Evolutionary conservation across 768 basidiomycete species (phyloP).

Genomic region (Trametes gibbosa): DNA sequence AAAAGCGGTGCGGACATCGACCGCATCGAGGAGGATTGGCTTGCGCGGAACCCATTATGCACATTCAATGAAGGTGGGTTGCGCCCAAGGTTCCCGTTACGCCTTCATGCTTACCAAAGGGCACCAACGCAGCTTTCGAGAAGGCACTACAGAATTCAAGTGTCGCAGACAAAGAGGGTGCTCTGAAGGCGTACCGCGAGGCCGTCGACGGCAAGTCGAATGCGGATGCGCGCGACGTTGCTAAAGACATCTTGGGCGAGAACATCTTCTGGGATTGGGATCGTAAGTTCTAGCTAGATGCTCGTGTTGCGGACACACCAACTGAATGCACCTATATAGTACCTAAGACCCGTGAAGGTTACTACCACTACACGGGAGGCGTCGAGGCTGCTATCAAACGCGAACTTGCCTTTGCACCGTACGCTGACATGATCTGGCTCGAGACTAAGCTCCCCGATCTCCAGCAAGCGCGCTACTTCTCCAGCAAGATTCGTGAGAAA

Average conservation of each 20-base stretch:
- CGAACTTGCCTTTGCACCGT: conserved; percentile 74
- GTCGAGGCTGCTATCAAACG: conserved; percentile 81
- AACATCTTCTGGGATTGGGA: conserved; percentile 89
- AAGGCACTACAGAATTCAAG: conserved; percentile 50
- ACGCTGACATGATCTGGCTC: conserved; percentile 89
- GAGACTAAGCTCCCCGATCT: conserved; percentile 90
- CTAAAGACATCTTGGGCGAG: conserved; percentile 68
- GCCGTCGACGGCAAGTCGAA: conserved; percentile 68
- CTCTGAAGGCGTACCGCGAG: conserved; percentile 56
- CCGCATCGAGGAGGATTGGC: conserved; percentile 74
- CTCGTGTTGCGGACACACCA: background rate
- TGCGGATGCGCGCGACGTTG: conserved; percentile 65
- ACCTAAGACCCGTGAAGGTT: conserved; percentile 87
- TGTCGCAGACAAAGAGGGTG: conserved; percentile 49
- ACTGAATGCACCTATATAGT: conserved; percentile 38
- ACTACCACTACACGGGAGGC: conserved; percentile 84
- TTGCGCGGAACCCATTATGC: conserved; percentile 58
- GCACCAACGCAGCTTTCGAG: conserved; percentile 49
- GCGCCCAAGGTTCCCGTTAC: background rate
- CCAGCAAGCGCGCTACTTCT: conserved; percentile 74
- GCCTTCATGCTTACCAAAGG: background rate
- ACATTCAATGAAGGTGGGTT: conserved; percentile 81
- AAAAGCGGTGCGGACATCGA: conserved; percentile 69
- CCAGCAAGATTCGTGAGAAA: conserved; percentile 66
- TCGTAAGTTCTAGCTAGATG: conserved; percentile 43